Base-by-base conservation (phyloP, 2,329 filamentous ascomycete genomes). In the Penicillium olsonii region DNA sequence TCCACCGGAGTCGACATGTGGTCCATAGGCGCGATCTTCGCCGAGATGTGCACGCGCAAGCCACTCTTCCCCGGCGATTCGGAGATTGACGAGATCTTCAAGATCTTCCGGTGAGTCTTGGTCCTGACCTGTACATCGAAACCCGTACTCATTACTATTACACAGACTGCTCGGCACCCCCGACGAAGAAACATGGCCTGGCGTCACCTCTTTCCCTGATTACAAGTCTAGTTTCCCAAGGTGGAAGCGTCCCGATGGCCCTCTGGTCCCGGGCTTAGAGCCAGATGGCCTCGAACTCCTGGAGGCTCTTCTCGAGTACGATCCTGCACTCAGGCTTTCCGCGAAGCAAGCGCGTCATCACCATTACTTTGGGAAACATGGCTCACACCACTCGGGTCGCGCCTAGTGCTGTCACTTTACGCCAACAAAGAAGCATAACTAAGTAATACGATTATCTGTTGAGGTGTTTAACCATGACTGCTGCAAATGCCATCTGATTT, bases 1-100 rank as follows among this genome's bases (percentile, higher is more conserved):
- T 97, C 95, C 74, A 97, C 94, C 14, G 95, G 90, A 74, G 97
- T 99, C 70, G 94, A 99, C 67, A 97, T 99, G 68, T 99, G 94
- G 94, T 96, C 90, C 5, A 92, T 92, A 5, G 94, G 94, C 46
- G 97, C 94, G 72, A 99, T 99, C 78, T 97, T 99, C 92, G 94
- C 94, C 7, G 94, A 99, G 75, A 96, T 99, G 91, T 97, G 94
- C 72, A 96, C 92, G 0, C 92, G 94, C 5, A 83, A 92, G n/a
- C 94, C 94, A 0, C 81, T 99, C 4, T 99, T 99, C 75, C 92
- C 94, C 0, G 94, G 94, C 49, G 97, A 92, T 2, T 96, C 92
- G 29, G 97, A 99, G 69, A 92, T 97, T 71, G 94, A 99, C 68
- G 92, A 99, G 71, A 85, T 97, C 39, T 82, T 95, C 56, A 91